A percentile compares a stretch with the other conserved stretches of the same genome.
Conservation (phyloP, 768 basidiomycete species). For the Auriscalpium microsporum region DNA sequence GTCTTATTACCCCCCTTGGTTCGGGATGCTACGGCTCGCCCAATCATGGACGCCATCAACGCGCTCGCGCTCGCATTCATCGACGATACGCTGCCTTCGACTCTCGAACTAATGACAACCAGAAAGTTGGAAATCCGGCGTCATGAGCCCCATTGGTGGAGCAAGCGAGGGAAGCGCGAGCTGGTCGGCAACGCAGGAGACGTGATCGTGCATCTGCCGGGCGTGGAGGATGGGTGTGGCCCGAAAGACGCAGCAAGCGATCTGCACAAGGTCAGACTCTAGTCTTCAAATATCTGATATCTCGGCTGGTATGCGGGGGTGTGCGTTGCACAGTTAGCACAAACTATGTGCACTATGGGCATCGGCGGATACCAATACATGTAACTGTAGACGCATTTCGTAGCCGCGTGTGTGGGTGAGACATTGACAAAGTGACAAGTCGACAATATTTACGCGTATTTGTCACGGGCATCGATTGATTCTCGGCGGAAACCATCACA, state of each 20-base stretch:
- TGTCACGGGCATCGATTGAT: conserved; percentile 1
- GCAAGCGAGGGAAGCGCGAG: background rate
- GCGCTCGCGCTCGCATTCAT: conserved; percentile 17
- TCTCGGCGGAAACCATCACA: background rate
- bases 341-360: too few relatives aligned
- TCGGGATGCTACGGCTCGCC: conserved; percentile 3
- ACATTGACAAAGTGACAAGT: background rate
- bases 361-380: too few relatives aligned
- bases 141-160: conserved; percentile 1
- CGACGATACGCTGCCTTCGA: conserved; percentile 10
- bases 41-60: conserved; percentile 14
- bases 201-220: conserved; percentile 6
- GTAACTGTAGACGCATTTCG: too few relatives aligned
- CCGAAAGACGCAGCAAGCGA: background rate
- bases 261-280: background rate
- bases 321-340: too few relatives aligned
- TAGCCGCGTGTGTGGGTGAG: too few relatives aligned
- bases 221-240: background rate
- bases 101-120: conserved; percentile 4
- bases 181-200: conserved; percentile 7
- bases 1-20: conserved; percentile 14
- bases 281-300: too few relatives aligned
- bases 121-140: conserved; percentile 11
- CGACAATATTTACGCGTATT: background rate
- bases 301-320: too few relatives aligned